Evolutionary conservation across 2,329 filamentous ascomycete genomes (phyloP).

Genomic region (Fusarium palustre): DNA sequence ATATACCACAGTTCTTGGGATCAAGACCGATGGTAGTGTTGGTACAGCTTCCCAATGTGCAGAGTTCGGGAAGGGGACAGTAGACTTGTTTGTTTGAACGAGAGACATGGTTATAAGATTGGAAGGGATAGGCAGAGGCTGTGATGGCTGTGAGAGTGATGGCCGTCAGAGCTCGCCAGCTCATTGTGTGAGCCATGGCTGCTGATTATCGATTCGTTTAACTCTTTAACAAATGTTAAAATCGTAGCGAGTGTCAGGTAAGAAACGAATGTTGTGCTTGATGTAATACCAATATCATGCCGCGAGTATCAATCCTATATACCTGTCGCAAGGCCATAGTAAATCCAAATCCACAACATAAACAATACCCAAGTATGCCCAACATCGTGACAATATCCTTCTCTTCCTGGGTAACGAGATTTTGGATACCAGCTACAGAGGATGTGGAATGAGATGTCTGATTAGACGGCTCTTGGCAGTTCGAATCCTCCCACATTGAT

Average conservation of each 20-base stretch:
- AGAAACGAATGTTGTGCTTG: background rate
- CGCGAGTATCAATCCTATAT: background rate
- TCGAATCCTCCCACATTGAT: no score
- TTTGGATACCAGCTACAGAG: background rate
- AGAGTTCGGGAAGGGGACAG: slow-evolving; percentile 27
- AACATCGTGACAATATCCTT: background rate
- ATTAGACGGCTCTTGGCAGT: background rate
- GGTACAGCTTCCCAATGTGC: slow-evolving; percentile 26
- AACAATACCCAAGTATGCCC: background rate
- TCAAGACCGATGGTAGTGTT: slow-evolving; percentile 36
- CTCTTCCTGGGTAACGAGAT: background rate
- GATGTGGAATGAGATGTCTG: background rate
- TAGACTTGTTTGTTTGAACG: slow-evolving; percentile 5
- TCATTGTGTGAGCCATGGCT: slow-evolving; percentile 18
- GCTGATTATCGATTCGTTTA: no score
- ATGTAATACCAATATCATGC: background rate
- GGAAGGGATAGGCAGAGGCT: slow-evolving; percentile 7
- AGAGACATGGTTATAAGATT: background rate
- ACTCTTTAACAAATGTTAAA: background rate
- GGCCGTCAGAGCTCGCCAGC: slow-evolving; percentile 20
- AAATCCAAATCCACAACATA: background rate
- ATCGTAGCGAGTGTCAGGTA: background rate
- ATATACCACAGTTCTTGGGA: slow-evolving; percentile 16
- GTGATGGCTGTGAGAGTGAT: background rate
- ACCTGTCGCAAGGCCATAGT: background rate